Conservation (phyloP, 305 asterid genomes). For the Fraxinus xanthoxyloides region DNA sequence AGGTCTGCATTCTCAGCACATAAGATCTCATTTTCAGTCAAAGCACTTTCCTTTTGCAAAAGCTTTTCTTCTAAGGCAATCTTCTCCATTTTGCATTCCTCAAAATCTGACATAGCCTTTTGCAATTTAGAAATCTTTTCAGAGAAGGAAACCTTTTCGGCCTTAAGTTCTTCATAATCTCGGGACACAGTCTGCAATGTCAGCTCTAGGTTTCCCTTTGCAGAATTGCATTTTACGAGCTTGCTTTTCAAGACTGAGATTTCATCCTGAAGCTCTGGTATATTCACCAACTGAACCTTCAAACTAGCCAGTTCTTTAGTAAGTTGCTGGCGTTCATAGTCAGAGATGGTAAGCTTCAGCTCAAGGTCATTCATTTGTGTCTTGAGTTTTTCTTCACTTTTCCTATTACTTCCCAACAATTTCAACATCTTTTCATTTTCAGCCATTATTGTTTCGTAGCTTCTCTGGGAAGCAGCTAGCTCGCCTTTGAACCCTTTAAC, state of each 20-base stretch:
- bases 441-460: conserved; percentile 33
- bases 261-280: conserved; percentile 53
- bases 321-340: conserved; percentile 65
- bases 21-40: conserved; percentile 43
- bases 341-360: conserved; percentile 65
- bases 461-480: conserved; percentile 38
- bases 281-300: conserved; percentile 56
- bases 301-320: conserved; percentile 42
- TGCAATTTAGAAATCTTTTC: conserved; percentile 45
- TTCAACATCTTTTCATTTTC: conserved; percentile 53
- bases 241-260: conserved; percentile 41
- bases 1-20: conserved; percentile 39
- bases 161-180: conserved; percentile 52
- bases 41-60: conserved; percentile 46
- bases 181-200: conserved; percentile 33
- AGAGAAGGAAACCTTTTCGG: conserved; percentile 43
- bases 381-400: conserved; percentile 63
- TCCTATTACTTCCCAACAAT: conserved; percentile 46
- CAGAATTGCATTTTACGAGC: conserved; percentile 39
- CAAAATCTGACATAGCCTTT: conserved; percentile 42
- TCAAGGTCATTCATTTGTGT: conserved; percentile 61
- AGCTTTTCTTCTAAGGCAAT: conserved; percentile 54
- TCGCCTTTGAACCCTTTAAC: conserved; percentile 42
- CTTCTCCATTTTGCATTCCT: conserved; percentile 54
- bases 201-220: conserved; percentile 53